Percentiles rank a stretch among this genome's conserved stretches.
These are phyloP conservation scores for Oehlia diaphana DNA, from an alignment of 192 early-diverging fungal species.

Conservation along the genomic window DNA sequence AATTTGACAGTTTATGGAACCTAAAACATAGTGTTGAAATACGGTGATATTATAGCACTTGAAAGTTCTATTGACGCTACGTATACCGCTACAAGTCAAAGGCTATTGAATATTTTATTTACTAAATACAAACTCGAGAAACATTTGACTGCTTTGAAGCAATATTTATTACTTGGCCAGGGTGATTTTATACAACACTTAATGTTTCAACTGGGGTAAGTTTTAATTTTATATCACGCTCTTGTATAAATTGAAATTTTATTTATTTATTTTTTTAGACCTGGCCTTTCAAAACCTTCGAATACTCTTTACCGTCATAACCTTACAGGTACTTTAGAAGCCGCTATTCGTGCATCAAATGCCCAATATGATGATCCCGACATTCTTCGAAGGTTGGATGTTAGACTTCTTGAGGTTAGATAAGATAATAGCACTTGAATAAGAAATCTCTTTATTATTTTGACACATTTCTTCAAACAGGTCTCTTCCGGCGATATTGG, in stretches of 20 bases:
- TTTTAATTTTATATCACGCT: neutral
- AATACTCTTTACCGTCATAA: slow-evolving; percentile 83
- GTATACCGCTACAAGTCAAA: slow-evolving; percentile 69
- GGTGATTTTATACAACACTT: slow-evolving; percentile 94
- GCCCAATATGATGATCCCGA: slow-evolving; percentile 82
- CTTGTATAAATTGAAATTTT: neutral
- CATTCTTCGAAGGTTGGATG: slow-evolving; percentile 76
- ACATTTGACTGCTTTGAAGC: slow-evolving; percentile 82
- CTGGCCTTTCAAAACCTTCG: slow-evolving; percentile 64
- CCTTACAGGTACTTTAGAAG: slow-evolving; percentile 81
- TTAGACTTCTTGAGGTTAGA: slow-evolving; percentile 68
- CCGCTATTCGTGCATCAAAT: slow-evolving; percentile 85
- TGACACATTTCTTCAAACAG: neutral
- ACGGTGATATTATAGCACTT: slow-evolving; percentile 67
- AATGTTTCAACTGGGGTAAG: slow-evolving; percentile 80
- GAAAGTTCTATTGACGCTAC: slow-evolving; percentile 74
- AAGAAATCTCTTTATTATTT: neutral
- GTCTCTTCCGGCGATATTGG: slow-evolving; percentile 65
- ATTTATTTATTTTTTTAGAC: slow-evolving; percentile 30
- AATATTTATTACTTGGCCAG: slow-evolving; percentile 88
- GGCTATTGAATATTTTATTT: slow-evolving; percentile 79
- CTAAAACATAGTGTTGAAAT: slow-evolving; percentile 47
- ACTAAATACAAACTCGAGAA: slow-evolving; percentile 80
- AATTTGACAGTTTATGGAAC: neutral
- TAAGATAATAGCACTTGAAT: neutral